Conservation (phyloP, 306 rosid genomes). For the Prunus dulcis region DNA sequence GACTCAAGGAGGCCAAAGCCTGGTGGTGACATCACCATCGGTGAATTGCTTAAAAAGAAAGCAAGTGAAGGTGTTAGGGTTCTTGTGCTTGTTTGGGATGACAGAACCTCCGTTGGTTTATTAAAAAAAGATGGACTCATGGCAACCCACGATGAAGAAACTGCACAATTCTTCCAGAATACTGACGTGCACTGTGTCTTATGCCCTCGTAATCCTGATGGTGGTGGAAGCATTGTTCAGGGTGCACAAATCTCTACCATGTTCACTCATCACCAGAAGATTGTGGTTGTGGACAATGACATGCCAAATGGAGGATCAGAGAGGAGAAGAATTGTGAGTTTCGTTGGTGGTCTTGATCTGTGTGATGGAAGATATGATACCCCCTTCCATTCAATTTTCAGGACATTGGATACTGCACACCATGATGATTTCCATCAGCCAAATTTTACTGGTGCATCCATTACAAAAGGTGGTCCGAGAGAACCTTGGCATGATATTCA, state of each 20-base stretch:
- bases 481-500: slow-evolving; percentile 60
- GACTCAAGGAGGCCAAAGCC: slow-evolving; percentile 48
- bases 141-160: slow-evolving; percentile 54
- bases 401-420: slow-evolving; percentile 48
- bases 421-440: slow-evolving; percentile 57
- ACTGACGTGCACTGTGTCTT: slow-evolving; percentile 42
- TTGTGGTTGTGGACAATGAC: slow-evolving; percentile 39
- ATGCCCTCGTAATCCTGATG: slow-evolving; percentile 54
- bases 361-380: slow-evolving; percentile 54
- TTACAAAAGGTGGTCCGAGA: slow-evolving; percentile 49
- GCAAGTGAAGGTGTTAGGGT: slow-evolving; percentile 50
- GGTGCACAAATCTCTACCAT: slow-evolving; percentile 37
- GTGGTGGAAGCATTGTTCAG: slow-evolving; percentile 40
- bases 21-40: slow-evolving; percentile 40
- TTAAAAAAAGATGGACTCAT: slow-evolving; percentile 44
- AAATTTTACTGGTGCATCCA: slow-evolving; percentile 35
- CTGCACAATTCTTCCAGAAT: slow-evolving; percentile 31
- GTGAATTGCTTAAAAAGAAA: slow-evolving; percentile 43
- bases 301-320: slow-evolving; percentile 36
- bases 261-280: slow-evolving; percentile 60
- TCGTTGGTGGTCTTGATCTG: slow-evolving; percentile 50
- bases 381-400: slow-evolving; percentile 44
- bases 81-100: slow-evolving; percentile 52
- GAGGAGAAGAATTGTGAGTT: slow-evolving; percentile 41
- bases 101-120: slow-evolving; percentile 38